These are phyloP conservation scores for Xylaria sp. DNA, from an alignment of 2,329 filamentous ascomycete species.

Conservation along the genomic window DNA sequence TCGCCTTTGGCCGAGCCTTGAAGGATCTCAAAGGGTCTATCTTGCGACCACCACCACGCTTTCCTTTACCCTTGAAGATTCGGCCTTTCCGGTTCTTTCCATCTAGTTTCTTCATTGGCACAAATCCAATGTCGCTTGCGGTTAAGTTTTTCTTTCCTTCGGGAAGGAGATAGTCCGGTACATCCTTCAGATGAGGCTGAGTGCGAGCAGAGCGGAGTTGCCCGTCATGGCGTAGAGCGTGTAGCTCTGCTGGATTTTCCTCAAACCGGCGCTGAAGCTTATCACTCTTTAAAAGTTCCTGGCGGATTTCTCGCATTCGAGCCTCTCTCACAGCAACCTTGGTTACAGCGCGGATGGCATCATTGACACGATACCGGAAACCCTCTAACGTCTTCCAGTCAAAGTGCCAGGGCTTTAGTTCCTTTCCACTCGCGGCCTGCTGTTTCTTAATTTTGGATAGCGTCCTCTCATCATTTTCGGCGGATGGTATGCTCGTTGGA, in stretches of 20 bases:
- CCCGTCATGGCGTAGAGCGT: constrained; percentile 88
- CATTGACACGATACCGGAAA: constrained; percentile 94
- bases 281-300: constrained; percentile 75
- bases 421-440: constrained; percentile 81
- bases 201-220: constrained; percentile 85
- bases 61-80: constrained; percentile 57
- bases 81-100: constrained; percentile 61
- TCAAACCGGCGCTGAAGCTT: constrained; percentile 96
- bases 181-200: constrained; percentile 86
- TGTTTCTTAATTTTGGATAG: constrained; percentile 82
- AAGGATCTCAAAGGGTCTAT: constrained; percentile 90
- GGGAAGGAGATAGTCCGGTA: constrained; percentile 93
- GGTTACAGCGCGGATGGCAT: constrained; percentile 90
- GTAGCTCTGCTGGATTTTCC: constrained; percentile 91
- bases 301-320: constrained; percentile 38
- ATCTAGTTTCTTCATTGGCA: constrained; percentile 69
- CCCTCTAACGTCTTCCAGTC: constrained; percentile 94
- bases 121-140: constrained; percentile 77
- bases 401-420: constrained; percentile 90
- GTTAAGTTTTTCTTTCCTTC: constrained; percentile 77
- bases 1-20: constrained; percentile 68
- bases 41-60: constrained; percentile 70
- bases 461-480: constrained; percentile 86
- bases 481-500: constrained; percentile 79
- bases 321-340: constrained; percentile 74